Conservation (phyloP, 2,329 filamentous ascomycete species). For the Colletotrichum spinosum region DNA sequence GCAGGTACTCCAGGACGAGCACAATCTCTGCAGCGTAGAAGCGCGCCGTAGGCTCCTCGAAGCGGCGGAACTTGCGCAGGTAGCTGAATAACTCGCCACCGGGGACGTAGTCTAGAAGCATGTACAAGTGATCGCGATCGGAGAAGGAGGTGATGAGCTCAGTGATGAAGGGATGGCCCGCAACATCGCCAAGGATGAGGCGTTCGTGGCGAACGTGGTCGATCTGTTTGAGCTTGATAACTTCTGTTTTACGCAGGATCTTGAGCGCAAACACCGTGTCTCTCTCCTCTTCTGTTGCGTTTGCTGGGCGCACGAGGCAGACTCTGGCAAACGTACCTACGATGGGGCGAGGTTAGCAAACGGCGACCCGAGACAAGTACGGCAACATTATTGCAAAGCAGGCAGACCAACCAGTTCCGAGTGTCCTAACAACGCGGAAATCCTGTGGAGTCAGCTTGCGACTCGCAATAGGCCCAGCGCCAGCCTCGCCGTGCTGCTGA, state of each 20-base stretch:
- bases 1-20: slow-evolving; percentile 82
- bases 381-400: slow-evolving; percentile 16
- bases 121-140: slow-evolving; percentile 82
- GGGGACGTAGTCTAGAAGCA: slow-evolving; percentile 86
- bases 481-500: slow-evolving; percentile 30
- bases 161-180: slow-evolving; percentile 87
- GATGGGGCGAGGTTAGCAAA: slow-evolving; percentile 30
- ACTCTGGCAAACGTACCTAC: slow-evolving; percentile 85
- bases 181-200: slow-evolving; percentile 79
- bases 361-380: slow-evolving; percentile 15
- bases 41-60: slow-evolving; percentile 81
- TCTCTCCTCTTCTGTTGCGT: slow-evolving; percentile 62
- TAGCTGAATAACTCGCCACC: slow-evolving; percentile 90
- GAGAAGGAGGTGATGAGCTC: slow-evolving; percentile 83
- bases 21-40: slow-evolving; percentile 90
- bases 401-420: slow-evolving; percentile 74
- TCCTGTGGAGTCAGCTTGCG: slow-evolving; percentile 60
- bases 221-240: slow-evolving; percentile 86
- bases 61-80: slow-evolving; percentile 79
- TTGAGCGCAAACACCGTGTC: slow-evolving; percentile 84
- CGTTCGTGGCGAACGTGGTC: slow-evolving; percentile 89
- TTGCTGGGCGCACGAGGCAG: slow-evolving; percentile 77
- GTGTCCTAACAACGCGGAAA: slow-evolving; percentile 79
- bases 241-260: slow-evolving; percentile 78
- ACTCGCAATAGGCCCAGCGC: slow-evolving; percentile 30